These are phyloP conservation scores for Fusarium sp. DNA, from an alignment of 2,329 filamentous ascomycete genomes.

Conservation along the genomic window DNA sequence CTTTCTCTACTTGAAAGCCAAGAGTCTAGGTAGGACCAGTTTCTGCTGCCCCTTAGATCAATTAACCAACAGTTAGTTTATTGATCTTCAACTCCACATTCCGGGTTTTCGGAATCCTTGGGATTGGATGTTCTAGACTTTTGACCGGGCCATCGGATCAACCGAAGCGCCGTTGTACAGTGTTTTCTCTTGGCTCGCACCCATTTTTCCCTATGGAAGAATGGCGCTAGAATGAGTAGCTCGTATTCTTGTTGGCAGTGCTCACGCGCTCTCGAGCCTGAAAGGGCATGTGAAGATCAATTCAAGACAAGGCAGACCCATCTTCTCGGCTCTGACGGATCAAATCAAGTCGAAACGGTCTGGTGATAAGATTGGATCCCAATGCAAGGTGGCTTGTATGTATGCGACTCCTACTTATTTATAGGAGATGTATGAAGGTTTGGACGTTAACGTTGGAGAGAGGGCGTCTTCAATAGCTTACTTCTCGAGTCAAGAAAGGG, in stretches of 20 bases:
- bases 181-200: neutral
- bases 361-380: conserved; percentile 11
- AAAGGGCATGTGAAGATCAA: conserved; percentile 37
- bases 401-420: neutral
- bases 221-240: conserved; percentile 8
- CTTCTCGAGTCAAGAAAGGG: conserved; percentile 22
- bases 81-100: conserved; percentile 34
- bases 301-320: conserved; percentile 9
- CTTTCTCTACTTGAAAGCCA: neutral
- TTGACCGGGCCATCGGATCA: conserved; percentile 30
- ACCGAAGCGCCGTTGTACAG: conserved; percentile 17
- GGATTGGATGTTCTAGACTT: neutral
- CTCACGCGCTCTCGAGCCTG: conserved; percentile 37
- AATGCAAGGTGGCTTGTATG: conserved; percentile 6
- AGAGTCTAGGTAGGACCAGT: neutral
- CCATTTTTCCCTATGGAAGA: neutral
- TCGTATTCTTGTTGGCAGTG: conserved; percentile 33
- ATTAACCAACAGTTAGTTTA: neutral
- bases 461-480: neutral
- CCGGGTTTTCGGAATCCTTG: conserved; percentile 12
- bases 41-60: neutral
- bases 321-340: conserved; percentile 41
- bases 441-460: neutral
- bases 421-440: neutral
- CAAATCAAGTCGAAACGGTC: conserved; percentile 11